A percentile compares a stretch with the other conserved stretches of the same genome.
Evolutionary conservation across 495 filamentous ascomycete species (phyloP).

Genomic region (Friedmanniomyces simplex): DNA sequence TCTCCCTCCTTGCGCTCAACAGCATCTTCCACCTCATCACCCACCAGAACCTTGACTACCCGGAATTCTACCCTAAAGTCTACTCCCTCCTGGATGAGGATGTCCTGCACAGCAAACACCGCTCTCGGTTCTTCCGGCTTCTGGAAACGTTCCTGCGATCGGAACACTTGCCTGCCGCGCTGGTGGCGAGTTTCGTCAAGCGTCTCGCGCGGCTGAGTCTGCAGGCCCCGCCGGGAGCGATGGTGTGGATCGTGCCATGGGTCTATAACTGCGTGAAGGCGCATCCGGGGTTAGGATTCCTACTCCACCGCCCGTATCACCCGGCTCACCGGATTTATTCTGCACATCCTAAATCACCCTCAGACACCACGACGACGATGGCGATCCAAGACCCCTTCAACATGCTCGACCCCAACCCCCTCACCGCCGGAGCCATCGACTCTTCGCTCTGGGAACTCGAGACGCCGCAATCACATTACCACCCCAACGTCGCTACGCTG

Average conservation of each 20-base stretch:
- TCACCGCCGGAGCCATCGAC: slow-evolving; percentile 75
- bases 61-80: slow-evolving; percentile 83
- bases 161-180: slow-evolving; percentile 77
- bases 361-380: slow-evolving; percentile 41
- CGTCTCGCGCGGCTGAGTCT: slow-evolving; percentile 70
- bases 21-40: slow-evolving; percentile 93
- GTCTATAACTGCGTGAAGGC: slow-evolving; percentile 89
- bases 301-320: slow-evolving; percentile 67
- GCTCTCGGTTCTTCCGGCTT: slow-evolving; percentile 84
- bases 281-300: slow-evolving; percentile 85
- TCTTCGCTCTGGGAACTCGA: slow-evolving; percentile 93
- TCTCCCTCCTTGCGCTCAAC: slow-evolving; percentile 76
- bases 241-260: slow-evolving; percentile 82
- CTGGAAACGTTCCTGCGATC: slow-evolving; percentile 88
- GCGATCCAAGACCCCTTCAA: slow-evolving; percentile 76
- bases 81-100: slow-evolving; percentile 81
- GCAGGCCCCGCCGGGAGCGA: slow-evolving; percentile 73
- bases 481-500: slow-evolving; percentile 91
- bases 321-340: slow-evolving; percentile 16
- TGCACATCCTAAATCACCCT: neutral
- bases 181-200: slow-evolving; percentile 96
- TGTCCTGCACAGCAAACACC: slow-evolving; percentile 84
- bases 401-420: slow-evolving; percentile 64
- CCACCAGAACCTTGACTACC: slow-evolving; percentile 90
- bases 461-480: slow-evolving; percentile 82